Base-by-base conservation (phyloP, 129 eudicot species). In the Tagetes erecta region DNA sequence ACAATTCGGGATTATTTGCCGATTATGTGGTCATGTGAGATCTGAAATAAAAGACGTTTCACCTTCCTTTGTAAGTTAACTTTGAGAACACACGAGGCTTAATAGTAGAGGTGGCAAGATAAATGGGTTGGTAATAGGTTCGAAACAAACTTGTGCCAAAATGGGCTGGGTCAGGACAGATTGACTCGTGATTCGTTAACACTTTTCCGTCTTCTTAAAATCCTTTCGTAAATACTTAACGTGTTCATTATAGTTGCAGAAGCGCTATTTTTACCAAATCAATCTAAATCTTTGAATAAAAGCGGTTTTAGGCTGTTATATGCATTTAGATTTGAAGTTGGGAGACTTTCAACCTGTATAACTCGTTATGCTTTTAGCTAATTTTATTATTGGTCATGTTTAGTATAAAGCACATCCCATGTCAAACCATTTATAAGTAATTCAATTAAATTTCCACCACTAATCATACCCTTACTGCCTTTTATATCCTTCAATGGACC, bases 31-130 rank as follows among this genome's bases (percentile, higher is more conserved):
- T 52, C 87, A 76, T 67, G 90, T 95, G 45, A 78, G 86, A 84
- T 87, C 97, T 14, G 96, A 91, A 67, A 91, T 95, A 71, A 95
- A 82, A 86, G 92, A 95, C 64, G 86, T 95, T 81, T 77, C 88
- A 0, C 92, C 97, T 6, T 72, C 89, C 72, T 95, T 95, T 81
- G 99, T 91, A 84, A 91, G 97, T 86, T 59, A 30, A 57, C 10
- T 46, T 49, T 63, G 35, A 8, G 6, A 42, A 27, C 56, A 38
- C 40, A 33, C 47, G 56, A 79, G 49, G n/a, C 76, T 65, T 35
- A 20, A 27, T 71, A 20, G 7, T 72, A 72, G 44, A 57, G 35
- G 36, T 58, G 67, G n/a, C 44, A 72, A 72, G 12, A 27, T 57
- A 44, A 50, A 33, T 1, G 67, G 67, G 56, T 57, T 72, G 56